A percentile compares a stretch with the other conserved stretches of the same genome.
Evolutionary conservation across 805 yeast species (phyloP).

Genomic region (Peterozyma toletana): DNA sequence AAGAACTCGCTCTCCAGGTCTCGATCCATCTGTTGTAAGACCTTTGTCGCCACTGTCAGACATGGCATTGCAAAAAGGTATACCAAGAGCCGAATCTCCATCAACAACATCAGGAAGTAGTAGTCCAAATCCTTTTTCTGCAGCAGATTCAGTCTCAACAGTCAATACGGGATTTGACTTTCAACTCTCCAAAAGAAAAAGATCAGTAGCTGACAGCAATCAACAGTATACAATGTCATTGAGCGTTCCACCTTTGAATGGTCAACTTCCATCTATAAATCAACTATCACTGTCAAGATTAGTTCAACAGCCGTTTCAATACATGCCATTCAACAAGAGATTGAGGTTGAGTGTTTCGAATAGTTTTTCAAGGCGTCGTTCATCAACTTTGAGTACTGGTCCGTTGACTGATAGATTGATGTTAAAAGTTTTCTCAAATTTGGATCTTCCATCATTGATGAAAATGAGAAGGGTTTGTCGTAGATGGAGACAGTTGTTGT

Average conservation of each 20-base stretch:
- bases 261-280: slow-evolving; percentile 25
- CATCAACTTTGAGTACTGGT: slow-evolving; percentile 50
- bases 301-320: slow-evolving; percentile 32
- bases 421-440: slow-evolving; percentile 41
- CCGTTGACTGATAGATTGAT: slow-evolving; percentile 57
- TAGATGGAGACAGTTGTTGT: slow-evolving; percentile 62
- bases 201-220: background rate
- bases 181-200: background rate
- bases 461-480: slow-evolving; percentile 48
- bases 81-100: background rate
- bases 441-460: slow-evolving; percentile 56
- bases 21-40: background rate
- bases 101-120: background rate
- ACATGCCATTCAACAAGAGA: slow-evolving; percentile 49
- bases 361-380: slow-evolving; percentile 38
- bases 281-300: slow-evolving; percentile 22
- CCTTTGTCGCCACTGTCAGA: slow-evolving; percentile 3
- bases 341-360: slow-evolving; percentile 37
- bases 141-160: background rate
- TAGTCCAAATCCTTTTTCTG: background rate
- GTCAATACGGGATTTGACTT: background rate
- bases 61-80: background rate
- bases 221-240: background rate
- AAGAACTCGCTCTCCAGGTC: too few relatives aligned
- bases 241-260: slow-evolving; percentile 32